Evolutionary conservation across 345 rosid genomes (phyloP), one percentile per base, ranked within the genome.

Genomic region (Raphanus sativus): DNA sequence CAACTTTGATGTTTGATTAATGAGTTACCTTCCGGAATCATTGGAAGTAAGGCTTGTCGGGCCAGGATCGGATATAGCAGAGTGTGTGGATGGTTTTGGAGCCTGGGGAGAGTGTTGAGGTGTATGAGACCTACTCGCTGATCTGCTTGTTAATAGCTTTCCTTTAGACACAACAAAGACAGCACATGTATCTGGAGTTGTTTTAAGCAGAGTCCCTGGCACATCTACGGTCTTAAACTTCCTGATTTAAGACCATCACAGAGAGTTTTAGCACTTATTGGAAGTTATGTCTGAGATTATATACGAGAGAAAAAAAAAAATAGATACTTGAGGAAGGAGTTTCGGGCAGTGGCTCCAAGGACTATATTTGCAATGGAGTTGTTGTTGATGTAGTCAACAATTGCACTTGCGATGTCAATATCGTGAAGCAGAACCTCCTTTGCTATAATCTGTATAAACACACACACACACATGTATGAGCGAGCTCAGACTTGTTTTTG

Each of bases 351-450:
- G 61, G 90, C 86, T 34, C 97, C 96, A 66, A 86, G 76, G 67
- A 89, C 88, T 38, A 93, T 70, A 56, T 81, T 87, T 71, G 65
- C 70, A 72, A 87, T 65, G 38, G 79, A 76, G 85, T 87, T 86
- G 65, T 61, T 65, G 32, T 13, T 38, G 67, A 84, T 50, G 59
- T 82, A 93, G 68, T 82, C 84, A 36, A 81, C 52, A 33, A 93
- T 85, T 34, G 93, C 91, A 60, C 68, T 86, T 30, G 91, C 62
- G 48, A 89, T 71, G 78, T 89, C 93, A 71, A 56, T 67, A 74
- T 85, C 98, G 33, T 79, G 83, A 54, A 93, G 77, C 62, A 93
- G 75, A 24, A 88, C 87, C 73, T 93, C 91, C 77, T 62, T 82
- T 29, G 91, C 82, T 15, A 67, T 40, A 54, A 91, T 77, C 97